Conservation (phyloP, 1,139 yeast species). For the Kodamaea anthophila region DNA sequence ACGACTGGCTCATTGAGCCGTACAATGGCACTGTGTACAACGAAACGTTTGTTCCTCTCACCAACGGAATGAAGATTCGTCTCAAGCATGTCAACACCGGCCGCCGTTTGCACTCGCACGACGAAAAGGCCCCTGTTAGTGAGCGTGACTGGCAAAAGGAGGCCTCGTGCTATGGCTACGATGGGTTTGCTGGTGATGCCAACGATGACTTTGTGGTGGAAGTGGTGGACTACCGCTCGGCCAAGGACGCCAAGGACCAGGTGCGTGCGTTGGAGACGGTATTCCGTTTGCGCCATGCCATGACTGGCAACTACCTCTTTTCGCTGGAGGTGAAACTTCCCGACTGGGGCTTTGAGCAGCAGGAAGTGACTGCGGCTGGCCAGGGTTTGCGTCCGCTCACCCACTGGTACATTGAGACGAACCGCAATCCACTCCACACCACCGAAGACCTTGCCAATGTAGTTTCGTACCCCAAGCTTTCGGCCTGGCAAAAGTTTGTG, state of each 20-base stretch:
- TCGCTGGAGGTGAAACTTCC: conserved; percentile 85
- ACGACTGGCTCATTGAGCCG: conserved; percentile 76
- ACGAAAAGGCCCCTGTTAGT: conserved; percentile 87
- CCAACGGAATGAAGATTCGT: conserved; percentile 76
- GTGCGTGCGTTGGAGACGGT: conserved; percentile 78
- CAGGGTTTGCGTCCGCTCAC: conserved; percentile 72
- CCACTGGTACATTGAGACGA: conserved; percentile 86
- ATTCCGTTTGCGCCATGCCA: conserved; percentile 82
- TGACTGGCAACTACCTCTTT: conserved; percentile 85
- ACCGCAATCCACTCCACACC: conserved; percentile 36
- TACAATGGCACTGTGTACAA: conserved; percentile 51
- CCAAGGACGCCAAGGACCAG: conserved; percentile 29
- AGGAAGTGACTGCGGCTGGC: conserved; percentile 88
- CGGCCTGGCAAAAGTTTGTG: conserved; percentile 62
- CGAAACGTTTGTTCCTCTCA: conserved; percentile 53
- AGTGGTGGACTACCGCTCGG: conserved; percentile 57
- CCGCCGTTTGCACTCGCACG: conserved; percentile 92
- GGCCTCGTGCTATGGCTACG: conserved; percentile 85
- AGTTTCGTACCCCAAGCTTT: conserved; percentile 54
- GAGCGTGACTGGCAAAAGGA: conserved; percentile 96
- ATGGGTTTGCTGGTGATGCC: conserved; percentile 89
- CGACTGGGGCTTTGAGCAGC: conserved; percentile 94
- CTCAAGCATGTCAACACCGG: conserved; percentile 62
- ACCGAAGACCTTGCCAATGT: conserved; percentile 19
- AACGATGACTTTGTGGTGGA: conserved; percentile 94